Percentiles rank a stretch among this genome's conserved stretches.
Evolutionary conservation across 257 asterid genomes (phyloP).

Genomic region (Ophiorrhiza pumila): DNA sequence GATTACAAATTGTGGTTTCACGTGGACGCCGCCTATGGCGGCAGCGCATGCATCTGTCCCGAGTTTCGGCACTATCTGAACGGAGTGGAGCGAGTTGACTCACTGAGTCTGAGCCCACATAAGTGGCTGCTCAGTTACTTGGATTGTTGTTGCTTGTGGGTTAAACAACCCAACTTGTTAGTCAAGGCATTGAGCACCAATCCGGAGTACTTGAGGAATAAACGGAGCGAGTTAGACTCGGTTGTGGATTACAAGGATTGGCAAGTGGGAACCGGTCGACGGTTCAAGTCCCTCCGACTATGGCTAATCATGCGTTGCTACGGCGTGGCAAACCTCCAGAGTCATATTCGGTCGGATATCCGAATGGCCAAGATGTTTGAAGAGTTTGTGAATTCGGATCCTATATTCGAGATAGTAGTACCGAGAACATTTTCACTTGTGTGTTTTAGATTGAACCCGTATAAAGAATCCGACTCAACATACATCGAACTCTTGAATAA

Average conservation of each 20-base stretch:
- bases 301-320: constrained; percentile 68
- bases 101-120: constrained; percentile 72
- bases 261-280: constrained; percentile 70
- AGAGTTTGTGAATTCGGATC: constrained; percentile 51
- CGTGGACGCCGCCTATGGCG: constrained; percentile 75
- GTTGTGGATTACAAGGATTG: constrained; percentile 75
- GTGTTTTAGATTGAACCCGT: constrained; percentile 59
- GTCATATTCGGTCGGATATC: constrained; percentile 50
- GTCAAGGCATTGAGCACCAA: constrained; percentile 54
- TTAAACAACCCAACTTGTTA: constrained; percentile 48
- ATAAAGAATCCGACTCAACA: constrained; percentile 1
- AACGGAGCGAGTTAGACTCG: constrained; percentile 47
- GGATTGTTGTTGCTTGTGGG: constrained; percentile 80
- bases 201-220: constrained; percentile 59
- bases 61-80: constrained; percentile 61
- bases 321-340: constrained; percentile 58
- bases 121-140: constrained; percentile 61
- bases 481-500: constrained; percentile 18
- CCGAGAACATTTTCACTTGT: constrained; percentile 75
- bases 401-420: constrained; percentile 61
- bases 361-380: constrained; percentile 72
- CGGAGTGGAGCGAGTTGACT: constrained; percentile 64
- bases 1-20: constrained; percentile 57
- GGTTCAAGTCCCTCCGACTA: constrained; percentile 53
- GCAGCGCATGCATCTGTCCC: constrained; percentile 62